A percentile compares a stretch with the other conserved stretches of the same genome.
phyloP scores from a whole-genome alignment of 768 basidiomycete genomes.

The Astraeus odoratus region DNA sequence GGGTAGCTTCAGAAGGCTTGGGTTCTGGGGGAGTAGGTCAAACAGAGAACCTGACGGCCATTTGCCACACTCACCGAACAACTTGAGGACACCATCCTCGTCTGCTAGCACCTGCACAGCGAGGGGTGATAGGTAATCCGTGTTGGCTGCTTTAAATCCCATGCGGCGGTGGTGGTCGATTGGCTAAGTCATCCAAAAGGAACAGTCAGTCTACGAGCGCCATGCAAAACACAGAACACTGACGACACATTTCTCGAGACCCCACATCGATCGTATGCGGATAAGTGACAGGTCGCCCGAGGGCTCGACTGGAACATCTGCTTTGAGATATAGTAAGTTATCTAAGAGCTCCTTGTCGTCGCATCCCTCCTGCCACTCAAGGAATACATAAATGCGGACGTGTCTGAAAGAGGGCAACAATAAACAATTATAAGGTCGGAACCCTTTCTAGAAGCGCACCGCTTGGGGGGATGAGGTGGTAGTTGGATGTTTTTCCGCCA shows the following conservation, averaged over 20 bases:
- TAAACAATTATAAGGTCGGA: neutral
- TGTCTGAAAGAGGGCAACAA: conserved; percentile 10
- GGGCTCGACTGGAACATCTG: conserved; percentile 20
- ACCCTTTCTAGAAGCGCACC: conserved; percentile 2
- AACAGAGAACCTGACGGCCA: neutral
- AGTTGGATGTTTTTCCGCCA: conserved; percentile 1
- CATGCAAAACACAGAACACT: neutral
- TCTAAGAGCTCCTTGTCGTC: conserved; percentile 25
- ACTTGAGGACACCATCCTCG: conserved; percentile 19
- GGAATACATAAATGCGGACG: conserved; percentile 26
- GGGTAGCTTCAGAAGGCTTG: conserved; percentile 17
- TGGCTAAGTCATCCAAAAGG: conserved; percentile 1
- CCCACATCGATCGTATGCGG: conserved; percentile 17
- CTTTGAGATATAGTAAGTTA: conserved; percentile 20
- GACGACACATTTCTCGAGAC: conserved; percentile 19
- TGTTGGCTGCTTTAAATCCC: conserved; percentile 15
- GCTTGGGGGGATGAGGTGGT: neutral
- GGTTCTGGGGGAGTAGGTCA: conserved; percentile 15
- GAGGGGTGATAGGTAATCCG: conserved; percentile 21
- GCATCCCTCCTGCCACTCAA: conserved; percentile 21
- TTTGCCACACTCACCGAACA: conserved; percentile 16
- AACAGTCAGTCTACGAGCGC: neutral
- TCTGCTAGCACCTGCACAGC: conserved; percentile 22
- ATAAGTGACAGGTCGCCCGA: conserved; percentile 14
- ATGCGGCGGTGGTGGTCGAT: conserved; percentile 18